Percentiles rank a stretch among this genome's conserved stretches.
phyloP scores from a whole-genome alignment of 2,329 filamentous ascomycete genomes.

The Hypomyces rosellus region DNA sequence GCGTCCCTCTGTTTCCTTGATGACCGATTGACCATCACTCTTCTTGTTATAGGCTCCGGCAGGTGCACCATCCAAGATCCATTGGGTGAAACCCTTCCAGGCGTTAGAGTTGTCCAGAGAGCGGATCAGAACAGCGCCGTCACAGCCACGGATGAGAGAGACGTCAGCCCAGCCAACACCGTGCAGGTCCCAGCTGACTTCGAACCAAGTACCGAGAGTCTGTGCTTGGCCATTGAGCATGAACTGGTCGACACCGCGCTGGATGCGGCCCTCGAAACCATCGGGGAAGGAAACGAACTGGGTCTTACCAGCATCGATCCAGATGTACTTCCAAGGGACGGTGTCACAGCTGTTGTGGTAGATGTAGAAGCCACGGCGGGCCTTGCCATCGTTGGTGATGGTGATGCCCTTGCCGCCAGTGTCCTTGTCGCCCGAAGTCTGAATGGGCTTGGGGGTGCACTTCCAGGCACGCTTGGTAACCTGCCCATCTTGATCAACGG shows the following conservation, averaged over 20 bases:
- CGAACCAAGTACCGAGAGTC: slow-evolving; percentile 21
- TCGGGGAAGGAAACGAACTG: slow-evolving; percentile 20
- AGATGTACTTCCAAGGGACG: slow-evolving; percentile 22
- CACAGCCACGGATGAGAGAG: slow-evolving; percentile 23
- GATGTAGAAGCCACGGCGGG: not conserved
- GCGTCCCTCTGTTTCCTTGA: slow-evolving; percentile 18
- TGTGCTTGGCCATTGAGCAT: slow-evolving; percentile 20
- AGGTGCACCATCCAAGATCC: slow-evolving; percentile 19
- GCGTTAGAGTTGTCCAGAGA: slow-evolving; percentile 16
- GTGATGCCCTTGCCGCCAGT: not conserved
- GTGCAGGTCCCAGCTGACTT: slow-evolving; percentile 18
- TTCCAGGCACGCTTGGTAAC: not conserved
- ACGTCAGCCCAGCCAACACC: slow-evolving; percentile 20
- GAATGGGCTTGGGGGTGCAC: not conserved
- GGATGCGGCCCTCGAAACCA: slow-evolving; percentile 20
- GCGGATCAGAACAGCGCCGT: slow-evolving; percentile 19
- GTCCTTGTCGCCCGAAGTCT: not conserved
- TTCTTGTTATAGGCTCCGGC: slow-evolving; percentile 5
- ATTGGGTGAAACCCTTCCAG: slow-evolving; percentile 21
- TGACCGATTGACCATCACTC: slow-evolving; percentile 16
- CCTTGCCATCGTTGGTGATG: slow-evolving; percentile 1
- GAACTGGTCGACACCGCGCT: slow-evolving; percentile 19
- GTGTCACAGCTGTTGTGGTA: slow-evolving; percentile 23
- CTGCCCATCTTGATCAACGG: not conserved
- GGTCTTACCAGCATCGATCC: slow-evolving; percentile 16